Conservation (phyloP, 345 rosid genomes). For the Moricandia moricandioides region DNA sequence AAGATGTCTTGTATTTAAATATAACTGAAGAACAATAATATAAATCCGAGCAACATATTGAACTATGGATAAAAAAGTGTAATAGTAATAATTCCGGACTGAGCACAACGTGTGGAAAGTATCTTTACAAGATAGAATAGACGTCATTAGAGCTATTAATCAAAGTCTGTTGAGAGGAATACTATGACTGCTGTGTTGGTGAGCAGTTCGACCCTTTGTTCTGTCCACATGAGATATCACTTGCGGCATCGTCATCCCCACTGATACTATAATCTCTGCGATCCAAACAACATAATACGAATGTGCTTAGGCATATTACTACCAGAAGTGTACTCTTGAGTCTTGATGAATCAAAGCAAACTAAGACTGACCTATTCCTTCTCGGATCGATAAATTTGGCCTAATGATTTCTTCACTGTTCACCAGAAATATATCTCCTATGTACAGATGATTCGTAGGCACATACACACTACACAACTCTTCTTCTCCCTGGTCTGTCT, state of each 20-base stretch:
- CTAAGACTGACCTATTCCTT: slow-evolving; percentile 72
- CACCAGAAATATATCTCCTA: slow-evolving; percentile 79
- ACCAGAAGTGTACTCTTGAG: not conserved
- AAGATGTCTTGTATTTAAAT: not conserved
- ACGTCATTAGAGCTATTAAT: not conserved
- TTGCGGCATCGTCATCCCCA: slow-evolving; percentile 92
- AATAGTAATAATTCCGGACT: not conserved
- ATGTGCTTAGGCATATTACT: not conserved
- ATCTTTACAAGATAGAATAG: not conserved
- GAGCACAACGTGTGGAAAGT: not conserved
- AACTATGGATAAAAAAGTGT: not conserved
- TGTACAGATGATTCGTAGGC: slow-evolving; percentile 82
- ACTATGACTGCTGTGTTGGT: slow-evolving; percentile 48
- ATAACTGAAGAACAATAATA: not conserved
- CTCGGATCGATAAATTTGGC: slow-evolving; percentile 80
- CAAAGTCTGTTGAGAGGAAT: slow-evolving; percentile 59
- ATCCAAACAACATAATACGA: not conserved
- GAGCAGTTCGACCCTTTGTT: slow-evolving; percentile 35
- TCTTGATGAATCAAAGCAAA: not conserved
- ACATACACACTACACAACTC: slow-evolving; percentile 86
- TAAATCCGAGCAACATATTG: not conserved
- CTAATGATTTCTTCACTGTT: slow-evolving; percentile 76
- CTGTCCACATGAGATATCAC: slow-evolving; percentile 58
- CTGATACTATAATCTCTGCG: slow-evolving; percentile 84
- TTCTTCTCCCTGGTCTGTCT: slow-evolving; percentile 72